Evolutionary conservation across 768 basidiomycete genomes (phyloP).

Genomic region (Suillus weaverae): DNA sequence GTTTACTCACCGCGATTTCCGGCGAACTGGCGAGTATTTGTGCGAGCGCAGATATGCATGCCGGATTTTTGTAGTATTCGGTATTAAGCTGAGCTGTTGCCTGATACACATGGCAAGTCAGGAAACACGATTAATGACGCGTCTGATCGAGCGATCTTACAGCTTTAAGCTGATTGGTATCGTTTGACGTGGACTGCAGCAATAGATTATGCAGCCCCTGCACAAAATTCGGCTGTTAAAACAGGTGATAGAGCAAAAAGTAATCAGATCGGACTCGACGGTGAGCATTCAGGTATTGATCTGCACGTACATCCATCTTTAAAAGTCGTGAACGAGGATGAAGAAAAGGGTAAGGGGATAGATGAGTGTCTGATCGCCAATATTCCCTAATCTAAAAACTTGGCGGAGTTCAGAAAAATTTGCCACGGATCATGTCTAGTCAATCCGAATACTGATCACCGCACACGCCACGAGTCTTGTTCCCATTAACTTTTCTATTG

Average conservation of each 20-base stretch:
- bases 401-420: slow-evolving; percentile 55
- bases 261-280: slow-evolving; percentile 11
- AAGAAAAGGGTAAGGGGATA: slow-evolving; percentile 30
- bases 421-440: slow-evolving; percentile 10
- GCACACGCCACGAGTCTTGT: neutral
- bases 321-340: slow-evolving; percentile 23
- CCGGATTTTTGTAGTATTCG: slow-evolving; percentile 88
- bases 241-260: slow-evolving; percentile 1
- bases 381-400: slow-evolving; percentile 45
- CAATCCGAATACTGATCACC: neutral
- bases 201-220: slow-evolving; percentile 85
- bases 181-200: slow-evolving; percentile 75
- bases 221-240: slow-evolving; percentile 62
- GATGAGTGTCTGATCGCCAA: slow-evolving; percentile 27
- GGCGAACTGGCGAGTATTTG: slow-evolving; percentile 83
- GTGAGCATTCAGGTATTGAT: neutral
- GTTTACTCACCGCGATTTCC: slow-evolving; percentile 70
- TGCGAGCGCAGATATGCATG: slow-evolving; percentile 89
- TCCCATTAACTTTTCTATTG: neutral
- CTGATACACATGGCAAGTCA: slow-evolving; percentile 40
- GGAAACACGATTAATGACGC: slow-evolving; percentile 19
- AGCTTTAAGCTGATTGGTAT: slow-evolving; percentile 86
- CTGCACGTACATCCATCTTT: slow-evolving; percentile 32
- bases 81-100: slow-evolving; percentile 90
- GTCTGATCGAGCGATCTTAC: slow-evolving; percentile 51